phyloP scores from a whole-genome alignment of 257 asterid genomes.

The Asclepias syriaca region DNA sequence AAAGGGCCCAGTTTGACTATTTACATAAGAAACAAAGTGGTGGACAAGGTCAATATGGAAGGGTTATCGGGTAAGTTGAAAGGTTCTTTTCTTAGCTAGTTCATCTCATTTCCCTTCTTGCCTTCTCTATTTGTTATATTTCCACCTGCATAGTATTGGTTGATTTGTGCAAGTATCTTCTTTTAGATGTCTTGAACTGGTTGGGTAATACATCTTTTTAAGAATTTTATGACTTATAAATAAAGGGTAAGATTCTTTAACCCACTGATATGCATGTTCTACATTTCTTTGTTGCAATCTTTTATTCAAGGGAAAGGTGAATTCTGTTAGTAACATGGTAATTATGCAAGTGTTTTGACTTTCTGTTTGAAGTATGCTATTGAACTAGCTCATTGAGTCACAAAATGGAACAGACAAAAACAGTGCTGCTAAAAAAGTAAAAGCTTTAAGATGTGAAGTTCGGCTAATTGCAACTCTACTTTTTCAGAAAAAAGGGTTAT shows the following conservation, averaged over 20 bases:
- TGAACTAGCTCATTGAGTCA: neutral
- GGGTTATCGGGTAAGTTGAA: conserved; percentile 76
- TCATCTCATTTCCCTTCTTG: neutral
- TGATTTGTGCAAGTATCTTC: neutral
- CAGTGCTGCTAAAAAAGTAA: neutral
- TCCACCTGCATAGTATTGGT: neutral
- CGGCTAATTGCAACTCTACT: neutral
- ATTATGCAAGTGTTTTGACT: neutral
- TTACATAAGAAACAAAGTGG: conserved; percentile 99
- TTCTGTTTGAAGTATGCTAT: neutral
- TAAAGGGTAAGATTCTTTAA: neutral
- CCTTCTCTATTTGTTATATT: neutral
- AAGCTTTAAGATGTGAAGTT: neutral
- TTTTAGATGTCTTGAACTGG: neutral
- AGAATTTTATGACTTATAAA: neutral
- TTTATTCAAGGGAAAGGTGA: neutral
- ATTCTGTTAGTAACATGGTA: neutral
- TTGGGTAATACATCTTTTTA: neutral
- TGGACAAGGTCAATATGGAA: conserved; percentile 97
- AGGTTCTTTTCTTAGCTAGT: neutral
- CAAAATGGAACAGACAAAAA: neutral
- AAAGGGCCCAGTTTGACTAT: conserved; percentile 89
- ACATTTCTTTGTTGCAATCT: neutral
- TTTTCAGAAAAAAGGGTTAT: neutral
- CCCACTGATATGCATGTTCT: neutral